Percentiles rank a stretch among this genome's conserved stretches.
Conservation (phyloP, 176 grass and related monocot genomes). For the Chrysopogon serrulatus region DNA sequence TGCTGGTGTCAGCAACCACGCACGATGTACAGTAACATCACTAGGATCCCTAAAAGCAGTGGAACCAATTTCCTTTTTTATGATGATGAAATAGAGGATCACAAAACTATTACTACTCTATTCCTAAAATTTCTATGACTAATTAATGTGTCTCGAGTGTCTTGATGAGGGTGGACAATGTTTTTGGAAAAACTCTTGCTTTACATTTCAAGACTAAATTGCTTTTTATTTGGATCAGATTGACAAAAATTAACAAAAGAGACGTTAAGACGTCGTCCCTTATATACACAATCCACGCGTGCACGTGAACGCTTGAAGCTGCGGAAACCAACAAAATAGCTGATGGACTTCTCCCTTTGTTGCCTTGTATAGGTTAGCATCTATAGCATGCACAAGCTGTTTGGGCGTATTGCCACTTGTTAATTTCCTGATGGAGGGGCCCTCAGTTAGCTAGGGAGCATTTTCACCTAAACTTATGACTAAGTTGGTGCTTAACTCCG, state of each 20-base stretch:
- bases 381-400: neutral
- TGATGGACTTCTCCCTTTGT: slow-evolving; percentile 2
- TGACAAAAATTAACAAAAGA: neutral
- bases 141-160: too few relatives aligned
- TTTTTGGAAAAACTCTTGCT: too few relatives aligned
- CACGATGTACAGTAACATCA: too few relatives aligned
- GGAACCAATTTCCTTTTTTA: too few relatives aligned
- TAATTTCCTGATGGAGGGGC: neutral
- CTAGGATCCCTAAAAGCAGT: too few relatives aligned
- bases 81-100: too few relatives aligned
- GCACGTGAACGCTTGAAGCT: neutral
- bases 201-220: too few relatives aligned
- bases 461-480: neutral
- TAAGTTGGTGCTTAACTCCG: slow-evolving; percentile 4
- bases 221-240: neutral
- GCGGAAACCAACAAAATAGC: slow-evolving; percentile 12
- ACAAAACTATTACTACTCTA: too few relatives aligned
- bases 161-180: too few relatives aligned
- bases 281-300: neutral
- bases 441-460: neutral
- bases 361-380: neutral
- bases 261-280: neutral
- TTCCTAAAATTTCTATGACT: too few relatives aligned
- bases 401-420: slow-evolving; percentile 26
- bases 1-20: too few relatives aligned